phyloP scores from a whole-genome alignment of 495 filamentous ascomycete species.

The Trichocladium uniseriatum region DNA sequence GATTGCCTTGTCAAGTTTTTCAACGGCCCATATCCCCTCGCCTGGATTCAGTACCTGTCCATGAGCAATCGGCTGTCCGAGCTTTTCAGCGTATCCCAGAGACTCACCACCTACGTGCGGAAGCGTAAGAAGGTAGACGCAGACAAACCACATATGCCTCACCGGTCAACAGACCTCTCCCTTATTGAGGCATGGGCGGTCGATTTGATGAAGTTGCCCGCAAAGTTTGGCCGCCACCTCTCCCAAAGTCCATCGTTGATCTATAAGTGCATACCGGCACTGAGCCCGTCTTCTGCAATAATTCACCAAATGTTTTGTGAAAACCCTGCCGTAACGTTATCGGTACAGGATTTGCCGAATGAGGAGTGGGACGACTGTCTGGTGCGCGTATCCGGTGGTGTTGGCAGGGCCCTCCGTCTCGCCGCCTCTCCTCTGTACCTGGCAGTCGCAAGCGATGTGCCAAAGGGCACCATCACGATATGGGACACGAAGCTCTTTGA shows the following conservation, averaged over 20 bases:
- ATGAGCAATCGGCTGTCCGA: conserved; percentile 5
- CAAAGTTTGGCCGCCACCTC: conserved; percentile 3
- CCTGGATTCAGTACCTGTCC: conserved; percentile 10
- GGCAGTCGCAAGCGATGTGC: not conserved
- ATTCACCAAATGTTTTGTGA: conserved; percentile 2
- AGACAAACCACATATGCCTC: too few relatives aligned
- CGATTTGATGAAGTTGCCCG: conserved; percentile 4
- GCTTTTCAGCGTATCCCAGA: not conserved
- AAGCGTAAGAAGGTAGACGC: not conserved
- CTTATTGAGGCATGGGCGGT: not conserved
- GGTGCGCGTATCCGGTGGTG: not conserved
- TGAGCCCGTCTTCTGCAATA: conserved; percentile 3
- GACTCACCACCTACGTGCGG: not conserved
- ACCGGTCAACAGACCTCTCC: not conserved
- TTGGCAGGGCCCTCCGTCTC: not conserved
- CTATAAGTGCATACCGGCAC: conserved; percentile 7
- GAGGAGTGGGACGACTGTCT: conserved; percentile 6
- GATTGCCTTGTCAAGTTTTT: conserved; percentile 2
- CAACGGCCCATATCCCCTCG: conserved; percentile 2
- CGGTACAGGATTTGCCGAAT: not conserved
- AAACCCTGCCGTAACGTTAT: not conserved
- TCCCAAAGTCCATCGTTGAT: not conserved
- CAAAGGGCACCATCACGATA: too few relatives aligned
- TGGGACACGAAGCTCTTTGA: conserved; percentile 4
- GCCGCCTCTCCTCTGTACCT: not conserved